Evolutionary conservation across 2,329 filamentous ascomycete genomes (phyloP).

Genomic region (Neurospora crassa): DNA sequence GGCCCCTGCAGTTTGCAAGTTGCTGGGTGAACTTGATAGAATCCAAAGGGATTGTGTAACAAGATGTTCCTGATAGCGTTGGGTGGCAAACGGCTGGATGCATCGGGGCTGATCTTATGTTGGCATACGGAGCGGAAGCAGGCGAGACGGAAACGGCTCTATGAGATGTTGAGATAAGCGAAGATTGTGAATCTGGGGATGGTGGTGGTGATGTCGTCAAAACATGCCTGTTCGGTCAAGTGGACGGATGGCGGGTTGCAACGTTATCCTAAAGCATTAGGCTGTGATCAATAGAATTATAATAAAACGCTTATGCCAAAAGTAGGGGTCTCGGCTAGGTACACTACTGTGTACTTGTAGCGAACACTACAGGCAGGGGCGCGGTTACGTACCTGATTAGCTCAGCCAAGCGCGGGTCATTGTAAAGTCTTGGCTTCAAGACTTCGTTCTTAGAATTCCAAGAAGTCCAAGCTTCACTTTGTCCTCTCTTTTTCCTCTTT

Average conservation of each 20-base stretch:
- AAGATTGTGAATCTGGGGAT: background rate
- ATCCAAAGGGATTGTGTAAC: background rate
- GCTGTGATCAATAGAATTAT: background rate
- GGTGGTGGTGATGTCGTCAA: background rate
- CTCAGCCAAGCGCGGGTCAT: background rate
- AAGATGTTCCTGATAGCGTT: background rate
- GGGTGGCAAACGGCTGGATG: background rate
- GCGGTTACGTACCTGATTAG: background rate
- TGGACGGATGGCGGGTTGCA: background rate
- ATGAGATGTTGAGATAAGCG: background rate
- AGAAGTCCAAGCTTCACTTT: background rate
- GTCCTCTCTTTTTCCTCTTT: background rate
- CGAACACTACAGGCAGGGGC: background rate
- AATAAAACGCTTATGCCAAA: background rate
- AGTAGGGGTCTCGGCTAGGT: background rate
- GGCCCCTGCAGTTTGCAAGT: background rate
- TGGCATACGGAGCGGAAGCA: background rate
- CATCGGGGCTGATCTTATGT: background rate
- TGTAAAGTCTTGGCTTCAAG: background rate
- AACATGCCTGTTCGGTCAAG: background rate
- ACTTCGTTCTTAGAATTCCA: background rate
- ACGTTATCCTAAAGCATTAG: background rate
- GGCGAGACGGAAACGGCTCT: background rate
- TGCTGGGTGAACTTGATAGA: background rate
- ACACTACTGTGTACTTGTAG: no score